Base-by-base conservation (phyloP, 2,329 filamentous ascomycete genomes). In the Curvularia hawaiiensis region DNA sequence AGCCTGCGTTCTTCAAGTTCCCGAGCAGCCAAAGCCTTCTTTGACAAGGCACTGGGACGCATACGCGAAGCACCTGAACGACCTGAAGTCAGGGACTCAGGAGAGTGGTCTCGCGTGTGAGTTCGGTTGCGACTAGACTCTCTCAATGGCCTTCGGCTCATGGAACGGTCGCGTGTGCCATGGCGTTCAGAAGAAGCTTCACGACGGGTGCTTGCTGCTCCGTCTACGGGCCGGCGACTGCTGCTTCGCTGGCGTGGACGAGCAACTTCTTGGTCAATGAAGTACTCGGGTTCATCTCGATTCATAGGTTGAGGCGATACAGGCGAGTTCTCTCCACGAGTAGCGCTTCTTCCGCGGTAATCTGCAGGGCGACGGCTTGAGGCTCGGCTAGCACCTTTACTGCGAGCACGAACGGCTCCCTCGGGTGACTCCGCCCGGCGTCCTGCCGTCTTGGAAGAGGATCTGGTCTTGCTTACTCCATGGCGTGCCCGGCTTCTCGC, bases 1-100 rank as follows among this genome's bases (percentile, higher is more conserved):
- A 90, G 86, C 56, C 94, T 88, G 28, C 94, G 87, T 69, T 95
- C 91, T 75, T 97, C 93, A 0, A 98, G 84, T 75, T 97, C 93
- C 47, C 90, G 88, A 8, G 92, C 92, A 10, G 79, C 80, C 20
- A 79, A 67, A 59, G 78, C 78, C 63, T 79, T 81, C 58, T 76
- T 77, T 52, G 73, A 76, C 56, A 78, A 62, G n/a, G 68, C 67
- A 18, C 66, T 60, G 16, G 66, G 64, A 57, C 72, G 63, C 31
- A 63, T 52, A 38, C 63, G 67, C 22, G 67, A 58, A 3, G 64
- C 53, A 39, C 69, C 71, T 2, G 71, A 74, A 14, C 72, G 70
- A 18, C 69, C 67, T 11, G 74, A 75, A 20, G 66, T 59, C 47
- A 73, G 63, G 0, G 74, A 76, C 18, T 76, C 75, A 22, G 71